Evolutionary conservation across 352 stramenopile species (phyloP).

Genomic region (Pythium rishiriense): DNA sequence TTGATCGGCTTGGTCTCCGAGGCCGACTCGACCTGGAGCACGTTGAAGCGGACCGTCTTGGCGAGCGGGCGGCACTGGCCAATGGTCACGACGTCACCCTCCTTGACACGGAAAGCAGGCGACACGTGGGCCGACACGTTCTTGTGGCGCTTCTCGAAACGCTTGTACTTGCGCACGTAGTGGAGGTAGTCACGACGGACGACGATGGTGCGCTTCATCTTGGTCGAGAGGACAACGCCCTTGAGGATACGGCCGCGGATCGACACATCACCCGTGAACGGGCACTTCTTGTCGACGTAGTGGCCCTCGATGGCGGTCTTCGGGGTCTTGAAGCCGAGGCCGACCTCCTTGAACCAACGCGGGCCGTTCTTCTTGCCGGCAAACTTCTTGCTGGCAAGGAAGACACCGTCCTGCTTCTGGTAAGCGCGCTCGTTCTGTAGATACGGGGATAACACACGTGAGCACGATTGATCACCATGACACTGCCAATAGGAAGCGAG

Average conservation of each 20-base stretch:
- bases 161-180: conserved; percentile 99
- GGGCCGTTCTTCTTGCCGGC: conserved; percentile 94
- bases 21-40: conserved; percentile 96
- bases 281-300: conserved; percentile 99
- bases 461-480: conserved; percentile 1
- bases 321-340: conserved; percentile 99
- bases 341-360: conserved; percentile 97
- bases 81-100: conserved; percentile 99
- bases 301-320: conserved; percentile 93
- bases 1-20: conserved; percentile 96
- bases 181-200: conserved; percentile 99
- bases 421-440: conserved; percentile 97
- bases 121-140: conserved; percentile 99
- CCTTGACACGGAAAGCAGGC: conserved; percentile 97
- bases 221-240: conserved; percentile 98
- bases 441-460: not conserved
- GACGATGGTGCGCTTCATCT: conserved; percentile 99
- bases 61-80: conserved; percentile 99
- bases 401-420: conserved; percentile 99
- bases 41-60: conserved; percentile 99
- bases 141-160: conserved; percentile 99
- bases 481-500: not conserved
- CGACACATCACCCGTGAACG: conserved; percentile 99
- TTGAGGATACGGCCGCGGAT: conserved; percentile 98
- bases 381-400: conserved; percentile 97